Evolutionary conservation across 768 basidiomycete species (phyloP), one percentile per base, ranked within the genome.

Genomic region (Hysterangium stoloniferum): DNA sequence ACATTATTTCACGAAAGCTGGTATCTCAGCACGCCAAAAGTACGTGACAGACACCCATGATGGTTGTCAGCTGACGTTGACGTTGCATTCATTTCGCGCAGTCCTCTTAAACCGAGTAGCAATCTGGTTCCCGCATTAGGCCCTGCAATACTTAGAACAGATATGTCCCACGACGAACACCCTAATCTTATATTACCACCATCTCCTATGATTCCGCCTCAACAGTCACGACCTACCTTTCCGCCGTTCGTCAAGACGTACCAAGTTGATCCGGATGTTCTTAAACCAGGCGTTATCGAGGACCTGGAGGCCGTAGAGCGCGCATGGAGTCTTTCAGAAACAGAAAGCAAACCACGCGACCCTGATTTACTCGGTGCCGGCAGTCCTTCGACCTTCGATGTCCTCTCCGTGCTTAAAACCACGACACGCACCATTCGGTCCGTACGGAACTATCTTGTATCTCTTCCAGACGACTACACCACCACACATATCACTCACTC

Each of bases 1-100:
- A 66, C 84, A 93, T 60, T 94, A 93, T 63, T 97, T 94, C 60
- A 89, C 87, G 6, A 92, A 92, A 75, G 80, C 86, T 0, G 89
- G 89, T 1, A 75, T 92, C 48, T 75, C 74, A 22, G 73, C 84
- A 29, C 79, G 82, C 70, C 75, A 75, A 66, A 77, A 79, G 90
- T 85, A 68, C 69, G 84, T 72, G 41, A 36, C 34, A 38, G 44
- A 48, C 56, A 24, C 35, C 48, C 37, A 40, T 45, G 35, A 45
- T 29, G 58, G n/a, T 47, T 41, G 27, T 12, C 31, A 54, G 53
- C 48, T 33, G 32, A 43, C 44, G 36, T 37, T 35, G 20, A 45
- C 43, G 44, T 57, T 58, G 40, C 59, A 53, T 32, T 37, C 20
- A 11, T 54, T 41, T 24, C 37, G 38, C 4, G 50, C 53, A 75